Evolutionary conservation across 2,329 filamentous ascomycete species (phyloP).

Genomic region (Alternaria alternata): DNA sequence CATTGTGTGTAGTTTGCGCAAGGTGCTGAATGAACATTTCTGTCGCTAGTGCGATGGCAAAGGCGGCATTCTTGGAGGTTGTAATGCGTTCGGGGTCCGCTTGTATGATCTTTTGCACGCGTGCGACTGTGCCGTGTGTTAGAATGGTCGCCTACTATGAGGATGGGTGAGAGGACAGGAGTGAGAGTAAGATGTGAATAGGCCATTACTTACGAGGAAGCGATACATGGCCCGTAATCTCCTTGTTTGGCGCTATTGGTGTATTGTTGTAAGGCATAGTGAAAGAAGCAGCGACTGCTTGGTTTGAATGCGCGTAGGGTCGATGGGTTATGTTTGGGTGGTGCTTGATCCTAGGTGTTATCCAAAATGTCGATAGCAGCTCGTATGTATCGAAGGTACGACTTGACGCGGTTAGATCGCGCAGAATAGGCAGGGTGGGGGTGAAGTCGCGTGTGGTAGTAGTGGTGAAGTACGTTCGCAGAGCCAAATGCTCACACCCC

Average conservation of each 20-base stretch:
- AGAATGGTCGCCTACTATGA: not conserved
- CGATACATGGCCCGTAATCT: slow-evolving; percentile 83
- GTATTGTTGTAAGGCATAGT: slow-evolving; percentile 86
- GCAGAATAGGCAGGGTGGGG: not conserved
- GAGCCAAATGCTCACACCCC: slow-evolving; percentile 10
- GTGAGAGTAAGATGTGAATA: not conserved
- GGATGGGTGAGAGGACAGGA: not conserved
- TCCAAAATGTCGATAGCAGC: not conserved
- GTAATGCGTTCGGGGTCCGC: slow-evolving; percentile 81
- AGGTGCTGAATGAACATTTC: slow-evolving; percentile 97
- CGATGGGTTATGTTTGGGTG: not conserved
- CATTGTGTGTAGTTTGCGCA: slow-evolving; percentile 82
- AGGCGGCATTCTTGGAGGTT: slow-evolving; percentile 90
- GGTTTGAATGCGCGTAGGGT: not conserved
- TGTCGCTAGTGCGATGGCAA: slow-evolving; percentile 90
- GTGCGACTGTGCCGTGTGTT: slow-evolving; percentile 70
- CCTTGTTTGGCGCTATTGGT: slow-evolving; percentile 79
- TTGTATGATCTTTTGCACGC: slow-evolving; percentile 94
- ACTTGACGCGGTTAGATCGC: slow-evolving; percentile 18
- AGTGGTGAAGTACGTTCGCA: not conserved
- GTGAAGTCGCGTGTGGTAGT: slow-evolving; percentile 18
- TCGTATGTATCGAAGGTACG: not conserved
- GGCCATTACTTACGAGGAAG: slow-evolving; percentile 74
- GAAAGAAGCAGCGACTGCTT: slow-evolving; percentile 4
- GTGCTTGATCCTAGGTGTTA: not conserved